These are phyloP conservation scores for Mollisiaceae sp. DNA, from an alignment of 2,329 filamentous ascomycete genomes.

Conservation along the genomic window DNA sequence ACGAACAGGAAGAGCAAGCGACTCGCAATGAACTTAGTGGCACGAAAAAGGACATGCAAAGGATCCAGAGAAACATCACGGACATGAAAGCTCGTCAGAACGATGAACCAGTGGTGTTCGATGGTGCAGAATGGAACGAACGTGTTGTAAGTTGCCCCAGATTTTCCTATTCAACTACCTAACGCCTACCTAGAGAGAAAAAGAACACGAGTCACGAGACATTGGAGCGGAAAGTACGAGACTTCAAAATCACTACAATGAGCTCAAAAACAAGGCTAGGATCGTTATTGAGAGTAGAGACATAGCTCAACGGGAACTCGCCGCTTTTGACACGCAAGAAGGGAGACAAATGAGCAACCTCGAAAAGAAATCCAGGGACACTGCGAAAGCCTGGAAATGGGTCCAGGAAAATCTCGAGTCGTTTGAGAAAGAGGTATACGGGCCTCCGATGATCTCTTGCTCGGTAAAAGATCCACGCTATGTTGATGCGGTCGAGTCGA, in stretches of 20 bases:
- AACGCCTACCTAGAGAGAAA: slow-evolving; percentile 52
- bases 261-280: slow-evolving; percentile 46
- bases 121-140: slow-evolving; percentile 72
- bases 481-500: slow-evolving; percentile 62
- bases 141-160: slow-evolving; percentile 64
- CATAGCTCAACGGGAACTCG: slow-evolving; percentile 54
- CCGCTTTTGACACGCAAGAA: slow-evolving; percentile 71
- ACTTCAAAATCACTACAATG: slow-evolving; percentile 29
- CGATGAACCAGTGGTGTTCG: slow-evolving; percentile 69
- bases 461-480: slow-evolving; percentile 64
- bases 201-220: slow-evolving; percentile 62
- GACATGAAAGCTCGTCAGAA: slow-evolving; percentile 66
- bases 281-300: slow-evolving; percentile 48
- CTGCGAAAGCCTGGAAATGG: slow-evolving; percentile 79
- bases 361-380: slow-evolving; percentile 63
- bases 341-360: slow-evolving; percentile 77
- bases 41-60: slow-evolving; percentile 55
- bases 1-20: slow-evolving; percentile 53
- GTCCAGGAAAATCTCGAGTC: slow-evolving; percentile 69
- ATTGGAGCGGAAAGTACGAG: slow-evolving; percentile 49
- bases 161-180: slow-evolving; percentile 3
- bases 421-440: slow-evolving; percentile 68
- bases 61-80: slow-evolving; percentile 62
- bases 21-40: slow-evolving; percentile 55
- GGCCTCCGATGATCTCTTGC: slow-evolving; percentile 69